Base-by-base conservation (phyloP, 2,329 filamentous ascomycete species). In the Colletotrichum lini region DNA sequence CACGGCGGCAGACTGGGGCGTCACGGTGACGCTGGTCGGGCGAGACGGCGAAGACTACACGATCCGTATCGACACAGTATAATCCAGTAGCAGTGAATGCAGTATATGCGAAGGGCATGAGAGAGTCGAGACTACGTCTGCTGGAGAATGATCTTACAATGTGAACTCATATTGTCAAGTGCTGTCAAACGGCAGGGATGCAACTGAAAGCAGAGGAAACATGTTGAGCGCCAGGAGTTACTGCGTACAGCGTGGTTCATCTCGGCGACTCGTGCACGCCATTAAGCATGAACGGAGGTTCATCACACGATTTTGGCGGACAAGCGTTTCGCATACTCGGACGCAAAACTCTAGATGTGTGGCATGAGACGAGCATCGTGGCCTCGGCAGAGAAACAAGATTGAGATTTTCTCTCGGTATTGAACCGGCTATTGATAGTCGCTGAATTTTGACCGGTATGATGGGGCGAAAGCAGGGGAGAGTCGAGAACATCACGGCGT, bases 31-130 rank as follows among this genome's bases (percentile, higher is more conserved):
- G 1, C 9, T 66, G 10, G 21, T 70, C 1, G 60, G 35, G 26
- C 61, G 62, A 15, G 35, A 52, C 4, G 66, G 56, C 7, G 66
- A 65, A 13, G 45, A 66, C 8, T 72, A 59, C 38, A 66, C 61
- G 23, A 68, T 72, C 8, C 52, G 40, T 3, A 35, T 54, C 13
- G 56, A 70, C 9, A 4, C 60, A 50, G 30, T n/a, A 18, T 47
- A 13, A 35, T 9, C 8, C 2, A 61, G 12, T 4, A 23, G 10
- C 12, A 2, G 15, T 23, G 23, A 30, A 30, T 26, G 13, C 10
- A 10, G n/a, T 13, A 23, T 15, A 45, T 35, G 15, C n/a, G 18
- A 13, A 7, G 1, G 44, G 18, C 0, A 54, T 38, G 15, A 21
- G 7, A 4, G 16, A n/a, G 2, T 38, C 12, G 8, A 60, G 30